Evolutionary conservation across 2,329 filamentous ascomycete species (phyloP), one percentile per base, ranked within the genome.

Genomic region (Alternaria triticina): DNA sequence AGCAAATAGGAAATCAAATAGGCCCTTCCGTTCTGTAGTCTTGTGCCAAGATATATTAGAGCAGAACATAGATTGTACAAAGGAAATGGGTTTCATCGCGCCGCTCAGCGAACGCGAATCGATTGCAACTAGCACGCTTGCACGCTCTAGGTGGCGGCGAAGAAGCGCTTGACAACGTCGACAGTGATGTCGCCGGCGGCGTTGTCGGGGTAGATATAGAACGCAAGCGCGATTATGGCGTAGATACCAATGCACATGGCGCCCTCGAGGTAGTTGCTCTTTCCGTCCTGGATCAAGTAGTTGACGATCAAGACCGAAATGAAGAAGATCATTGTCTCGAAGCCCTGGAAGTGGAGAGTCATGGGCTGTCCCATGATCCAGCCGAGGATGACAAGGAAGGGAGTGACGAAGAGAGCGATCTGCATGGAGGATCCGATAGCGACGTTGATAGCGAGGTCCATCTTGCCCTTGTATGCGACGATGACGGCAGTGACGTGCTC

Each of bases 281-380:
- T 87, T 11, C 93, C 93, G 74, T 96, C 93, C 64, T 95, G 83
- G 52, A 96, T 93, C 63, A 96, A 82, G 77, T 96, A 96, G 81
- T 95, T 96, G 80, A 95, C 92, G 66, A 96, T 93, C 68, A 96
- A 89, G 8, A 93, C 90, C 55, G 89, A 91, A 55, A 95, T 88
- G 79, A 96, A 96, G 73, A 96, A 87, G 60, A 91, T 92, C 22
- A 96, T 91, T 0, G 93, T 96, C 85, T 96, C 93, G 80, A 96
- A 97, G 52, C 93, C 86, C 64, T 93, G 93, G 79, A 96, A 96
- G 82, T 95, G 94, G 33, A 96, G 85, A 27, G 90, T 84, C 85
- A 87, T 86, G 50, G 82, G 79, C 67, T 84, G 73, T 22, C 80
- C 82, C 61, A 87, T 83, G 70, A 83, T 82, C 85, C 85, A 87